Evolutionary conservation across 1,139 yeast genomes (phyloP).

Genomic region (Candida frijolesensis): DNA sequence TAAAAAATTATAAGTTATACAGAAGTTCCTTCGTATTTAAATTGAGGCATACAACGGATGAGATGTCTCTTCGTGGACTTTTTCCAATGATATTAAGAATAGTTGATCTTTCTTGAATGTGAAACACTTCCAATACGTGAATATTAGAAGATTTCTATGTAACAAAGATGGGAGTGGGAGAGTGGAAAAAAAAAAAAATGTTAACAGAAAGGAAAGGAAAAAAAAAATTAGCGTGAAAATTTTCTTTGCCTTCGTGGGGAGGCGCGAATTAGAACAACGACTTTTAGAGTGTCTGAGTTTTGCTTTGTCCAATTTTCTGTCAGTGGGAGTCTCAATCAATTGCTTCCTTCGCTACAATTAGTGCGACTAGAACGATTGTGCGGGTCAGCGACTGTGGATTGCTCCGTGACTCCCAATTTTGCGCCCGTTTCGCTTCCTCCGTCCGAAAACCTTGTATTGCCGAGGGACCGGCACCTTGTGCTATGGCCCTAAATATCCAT

Average conservation of each 20-base stretch:
- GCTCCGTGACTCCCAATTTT: too few relatives aligned
- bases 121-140: neutral
- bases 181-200: neutral
- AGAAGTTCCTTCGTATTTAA: neutral
- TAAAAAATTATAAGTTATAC: neutral
- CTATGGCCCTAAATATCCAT: neutral
- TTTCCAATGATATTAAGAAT: too few relatives aligned
- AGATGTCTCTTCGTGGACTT: too few relatives aligned
- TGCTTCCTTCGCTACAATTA: neutral
- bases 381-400: too few relatives aligned
- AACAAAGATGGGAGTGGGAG: neutral
- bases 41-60: too few relatives aligned
- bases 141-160: neutral
- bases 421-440: too few relatives aligned
- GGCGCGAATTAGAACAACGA: neutral
- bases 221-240: neutral
- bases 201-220: neutral
- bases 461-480: too few relatives aligned
- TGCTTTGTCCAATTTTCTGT: neutral
- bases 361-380: too few relatives aligned
- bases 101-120: neutral
- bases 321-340: too few relatives aligned
- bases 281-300: neutral
- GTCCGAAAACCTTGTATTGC: too few relatives aligned
- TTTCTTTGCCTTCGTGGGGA: conserved; percentile 3